phyloP scores from a whole-genome alignment of 1,139 yeast genomes.

The Diutina neorugosa region DNA sequence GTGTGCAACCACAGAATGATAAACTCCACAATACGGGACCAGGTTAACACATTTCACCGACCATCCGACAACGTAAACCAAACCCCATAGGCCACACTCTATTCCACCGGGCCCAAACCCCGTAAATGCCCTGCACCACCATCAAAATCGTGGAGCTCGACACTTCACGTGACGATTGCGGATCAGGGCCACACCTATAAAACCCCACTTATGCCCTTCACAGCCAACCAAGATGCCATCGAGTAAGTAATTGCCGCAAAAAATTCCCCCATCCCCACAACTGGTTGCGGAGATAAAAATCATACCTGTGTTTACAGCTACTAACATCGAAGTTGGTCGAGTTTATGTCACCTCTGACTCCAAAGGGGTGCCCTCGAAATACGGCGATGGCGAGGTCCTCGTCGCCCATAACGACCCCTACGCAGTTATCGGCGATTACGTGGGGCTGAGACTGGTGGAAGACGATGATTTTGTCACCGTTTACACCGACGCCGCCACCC shows the following conservation, averaged over 20 bases:
- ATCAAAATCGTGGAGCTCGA: background rate
- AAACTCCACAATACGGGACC: background rate
- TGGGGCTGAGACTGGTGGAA: background rate
- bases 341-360: slow-evolving; percentile 2
- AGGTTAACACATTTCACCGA: no score
- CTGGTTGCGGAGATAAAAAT: no score
- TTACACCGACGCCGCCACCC: slow-evolving; percentile 38
- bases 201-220: background rate
- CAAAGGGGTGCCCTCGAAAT: slow-evolving; percentile 4
- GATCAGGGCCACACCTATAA: background rate
- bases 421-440: background rate
- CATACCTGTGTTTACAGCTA: background rate
- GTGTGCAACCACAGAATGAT: background rate
- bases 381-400: slow-evolving; percentile 2
- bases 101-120: background rate
- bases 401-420: background rate
- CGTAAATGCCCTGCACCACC: background rate
- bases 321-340: background rate
- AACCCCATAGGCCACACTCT: background rate
- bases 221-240: background rate
- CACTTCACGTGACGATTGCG: background rate
- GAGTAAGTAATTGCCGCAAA: background rate
- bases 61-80: no score
- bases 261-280: background rate
- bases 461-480: slow-evolving; percentile 32